Conservation (phyloP, 2,329 filamentous ascomycete species). For the Alternaria gaisen region DNA sequence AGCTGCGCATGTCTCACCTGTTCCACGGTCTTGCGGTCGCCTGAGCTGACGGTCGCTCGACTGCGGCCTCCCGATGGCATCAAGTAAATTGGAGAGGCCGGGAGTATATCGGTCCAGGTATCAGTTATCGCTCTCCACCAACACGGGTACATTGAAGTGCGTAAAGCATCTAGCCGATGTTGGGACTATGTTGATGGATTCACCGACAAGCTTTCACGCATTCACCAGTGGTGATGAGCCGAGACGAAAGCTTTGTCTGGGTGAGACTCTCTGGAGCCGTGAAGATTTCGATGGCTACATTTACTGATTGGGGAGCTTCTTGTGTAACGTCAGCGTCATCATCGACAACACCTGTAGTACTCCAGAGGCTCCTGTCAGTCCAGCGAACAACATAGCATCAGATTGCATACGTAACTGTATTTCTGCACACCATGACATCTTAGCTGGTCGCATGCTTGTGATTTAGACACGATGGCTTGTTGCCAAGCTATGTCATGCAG, state of each 20-base stretch:
- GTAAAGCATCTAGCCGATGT: constrained; percentile 3
- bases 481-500: constrained; percentile 39
- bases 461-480: constrained; percentile 9
- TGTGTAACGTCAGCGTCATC: constrained; percentile 15
- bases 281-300: not conserved
- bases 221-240: not conserved
- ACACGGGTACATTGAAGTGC: not conserved
- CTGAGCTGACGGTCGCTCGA: constrained; percentile 11
- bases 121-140: not conserved
- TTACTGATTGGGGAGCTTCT: constrained; percentile 6
- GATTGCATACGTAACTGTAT: constrained; percentile 14
- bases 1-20: constrained; percentile 17
- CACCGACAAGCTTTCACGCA: not conserved
- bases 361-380: constrained; percentile 7
- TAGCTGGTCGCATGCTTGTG: constrained; percentile 16
- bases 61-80: constrained; percentile 3
- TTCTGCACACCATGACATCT: constrained; percentile 19
- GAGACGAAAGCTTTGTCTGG: not conserved
- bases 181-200: constrained; percentile 1
- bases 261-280: not conserved
- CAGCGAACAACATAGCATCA: constrained; percentile 9
- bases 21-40: constrained; percentile 17
- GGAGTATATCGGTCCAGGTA: not conserved
- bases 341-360: constrained; percentile 16
- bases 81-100: not conserved